Evolutionary conservation across 768 basidiomycete genomes (phyloP).

Genomic region (Suillus bovinus): DNA sequence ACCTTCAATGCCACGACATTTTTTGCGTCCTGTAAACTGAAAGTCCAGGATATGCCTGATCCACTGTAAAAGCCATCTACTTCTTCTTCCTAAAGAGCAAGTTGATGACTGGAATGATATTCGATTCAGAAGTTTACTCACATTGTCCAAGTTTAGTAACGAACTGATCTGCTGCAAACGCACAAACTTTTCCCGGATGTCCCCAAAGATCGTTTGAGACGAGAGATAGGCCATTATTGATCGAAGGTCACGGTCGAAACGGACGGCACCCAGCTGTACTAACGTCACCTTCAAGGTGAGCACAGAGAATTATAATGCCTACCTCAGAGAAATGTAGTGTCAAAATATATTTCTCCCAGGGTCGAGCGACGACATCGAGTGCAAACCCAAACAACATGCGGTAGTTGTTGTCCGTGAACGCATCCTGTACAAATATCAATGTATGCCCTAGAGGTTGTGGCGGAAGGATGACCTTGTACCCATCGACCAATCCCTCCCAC

Average conservation of each 20-base stretch:
- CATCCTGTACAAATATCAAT: constrained; percentile 52
- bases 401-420: constrained; percentile 87
- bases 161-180: constrained; percentile 93
- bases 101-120: background rate
- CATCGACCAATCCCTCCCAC: constrained; percentile 86
- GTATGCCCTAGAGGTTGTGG: background rate
- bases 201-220: constrained; percentile 87
- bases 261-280: constrained; percentile 86
- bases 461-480: constrained; percentile 68
- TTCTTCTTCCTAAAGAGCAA: constrained; percentile 74
- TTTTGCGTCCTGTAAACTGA: constrained; percentile 76
- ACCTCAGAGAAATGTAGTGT: constrained; percentile 89
- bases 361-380: constrained; percentile 86
- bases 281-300: constrained; percentile 3
- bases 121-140: constrained; percentile 26
- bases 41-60: constrained; percentile 88
- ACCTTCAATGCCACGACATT: constrained; percentile 61
- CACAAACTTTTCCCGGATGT: constrained; percentile 88
- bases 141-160: constrained; percentile 83
- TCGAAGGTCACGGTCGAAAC: constrained; percentile 91
- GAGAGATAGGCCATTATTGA: constrained; percentile 81
- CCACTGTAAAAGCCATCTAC: constrained; percentile 93
- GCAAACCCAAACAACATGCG: constrained; percentile 82
- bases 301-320: constrained; percentile 16
- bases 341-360: constrained; percentile 90